Percentiles rank a stretch among this genome's conserved stretches.
Evolutionary conservation across 1,139 yeast species (phyloP).

Genomic region (Debaryomyces nepalensis): DNA sequence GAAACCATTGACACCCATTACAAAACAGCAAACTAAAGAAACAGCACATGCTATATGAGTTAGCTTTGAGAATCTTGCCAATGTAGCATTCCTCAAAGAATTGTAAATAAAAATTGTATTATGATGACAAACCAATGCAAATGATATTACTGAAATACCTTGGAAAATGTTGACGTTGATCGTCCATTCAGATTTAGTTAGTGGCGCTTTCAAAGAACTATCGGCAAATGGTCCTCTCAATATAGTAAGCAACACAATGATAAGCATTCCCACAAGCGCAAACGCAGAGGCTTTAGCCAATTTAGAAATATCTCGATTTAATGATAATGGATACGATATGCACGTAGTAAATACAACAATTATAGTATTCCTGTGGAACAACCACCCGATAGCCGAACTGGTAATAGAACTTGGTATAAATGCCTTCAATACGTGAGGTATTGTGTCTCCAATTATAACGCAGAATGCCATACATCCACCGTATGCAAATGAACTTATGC

Average conservation of each 20-base stretch:
- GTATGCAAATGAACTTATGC: slow-evolving; percentile 88
- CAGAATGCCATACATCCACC: slow-evolving; percentile 96
- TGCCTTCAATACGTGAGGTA: slow-evolving; percentile 84
- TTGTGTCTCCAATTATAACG: slow-evolving; percentile 92
- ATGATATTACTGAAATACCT: slow-evolving; percentile 89
- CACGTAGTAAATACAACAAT: slow-evolving; percentile 71
- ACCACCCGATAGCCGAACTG: slow-evolving; percentile 45
- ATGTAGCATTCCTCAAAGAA: slow-evolving; percentile 75
- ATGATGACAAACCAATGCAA: slow-evolving; percentile 94
- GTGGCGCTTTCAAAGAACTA: slow-evolving; percentile 48
- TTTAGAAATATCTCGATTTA: slow-evolving; percentile 80
- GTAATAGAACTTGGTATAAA: slow-evolving; percentile 59
- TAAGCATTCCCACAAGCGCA: slow-evolving; percentile 82
- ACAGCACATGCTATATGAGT: slow-evolving; percentile 86
- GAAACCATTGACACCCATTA: slow-evolving; percentile 83
- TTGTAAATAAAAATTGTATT: slow-evolving; percentile 88
- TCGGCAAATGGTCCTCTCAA: slow-evolving; percentile 71
- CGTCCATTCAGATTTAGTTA: slow-evolving; percentile 54
- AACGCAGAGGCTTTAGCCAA: slow-evolving; percentile 87
- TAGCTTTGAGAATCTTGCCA: slow-evolving; percentile 71
- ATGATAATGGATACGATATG: slow-evolving; percentile 81
- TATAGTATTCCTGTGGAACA: slow-evolving; percentile 68
- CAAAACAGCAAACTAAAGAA: slow-evolving; percentile 77
- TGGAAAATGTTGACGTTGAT: slow-evolving; percentile 74
- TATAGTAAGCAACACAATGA: slow-evolving; percentile 76